Evolutionary conservation across 768 basidiomycete species (phyloP).

Genomic region (Kwoniella sp.): DNA sequence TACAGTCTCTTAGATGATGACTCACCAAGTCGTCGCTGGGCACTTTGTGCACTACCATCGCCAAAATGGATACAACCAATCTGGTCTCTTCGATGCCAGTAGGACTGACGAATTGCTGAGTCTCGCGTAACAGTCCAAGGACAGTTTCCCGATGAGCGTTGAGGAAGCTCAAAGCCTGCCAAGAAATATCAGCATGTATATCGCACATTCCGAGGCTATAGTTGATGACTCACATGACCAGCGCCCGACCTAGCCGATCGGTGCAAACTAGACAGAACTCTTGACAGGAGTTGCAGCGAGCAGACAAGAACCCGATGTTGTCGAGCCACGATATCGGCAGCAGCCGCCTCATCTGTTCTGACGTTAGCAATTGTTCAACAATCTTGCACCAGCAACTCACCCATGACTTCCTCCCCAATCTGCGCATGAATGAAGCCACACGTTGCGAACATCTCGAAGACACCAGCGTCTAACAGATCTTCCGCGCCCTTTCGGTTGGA

Average conservation of each 20-base stretch:
- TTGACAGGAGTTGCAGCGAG: conserved; percentile 76
- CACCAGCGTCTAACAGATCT: conserved; percentile 73
- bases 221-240: conserved; percentile 35
- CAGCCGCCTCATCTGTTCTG: conserved; percentile 60
- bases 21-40: conserved; percentile 77
- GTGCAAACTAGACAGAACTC: conserved; percentile 76
- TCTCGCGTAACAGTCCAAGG: conserved; percentile 77
- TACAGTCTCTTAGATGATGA: conserved; percentile 17
- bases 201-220: background rate
- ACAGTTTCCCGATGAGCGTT: conserved; percentile 81
- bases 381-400: conserved; percentile 56
- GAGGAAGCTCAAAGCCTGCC: conserved; percentile 76
- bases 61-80: conserved; percentile 73
- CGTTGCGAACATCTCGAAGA: conserved; percentile 72
- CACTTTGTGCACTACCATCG: conserved; percentile 69
- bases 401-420: conserved; percentile 77
- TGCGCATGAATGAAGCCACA: conserved; percentile 86
- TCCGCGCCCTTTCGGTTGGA: conserved; percentile 84
- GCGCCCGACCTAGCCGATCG: conserved; percentile 32
- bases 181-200: background rate
- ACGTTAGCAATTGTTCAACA: background rate
- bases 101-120: conserved; percentile 66
- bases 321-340: conserved; percentile 63
- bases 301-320: conserved; percentile 91
- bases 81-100: conserved; percentile 76